phyloP scores from a whole-genome alignment of 495 filamentous ascomycete species.

The Achaetomiella virescens region DNA sequence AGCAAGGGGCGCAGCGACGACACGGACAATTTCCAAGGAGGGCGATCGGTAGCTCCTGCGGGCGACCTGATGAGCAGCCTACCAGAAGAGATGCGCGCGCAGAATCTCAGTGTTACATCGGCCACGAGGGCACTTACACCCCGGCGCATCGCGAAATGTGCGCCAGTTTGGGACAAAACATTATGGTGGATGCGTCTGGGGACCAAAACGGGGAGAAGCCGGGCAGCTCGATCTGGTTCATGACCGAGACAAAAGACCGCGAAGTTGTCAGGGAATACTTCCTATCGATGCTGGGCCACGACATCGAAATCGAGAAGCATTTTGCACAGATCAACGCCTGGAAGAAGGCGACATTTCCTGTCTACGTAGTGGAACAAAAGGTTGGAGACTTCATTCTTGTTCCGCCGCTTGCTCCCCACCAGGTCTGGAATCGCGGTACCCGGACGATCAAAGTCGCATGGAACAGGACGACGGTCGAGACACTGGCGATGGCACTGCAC shows the following conservation, averaged over 20 bases:
- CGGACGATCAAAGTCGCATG: slow-evolving; percentile 95
- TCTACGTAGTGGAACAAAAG: slow-evolving; percentile 86
- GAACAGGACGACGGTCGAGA: slow-evolving; percentile 94
- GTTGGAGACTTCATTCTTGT: slow-evolving; percentile 93
- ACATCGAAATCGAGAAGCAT: slow-evolving; percentile 92
- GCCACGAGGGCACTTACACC: slow-evolving; percentile 95
- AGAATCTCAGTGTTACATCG: slow-evolving; percentile 97
- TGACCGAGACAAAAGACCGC: slow-evolving; percentile 90
- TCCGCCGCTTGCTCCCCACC: slow-evolving; percentile 93
- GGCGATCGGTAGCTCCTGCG: slow-evolving; percentile 40
- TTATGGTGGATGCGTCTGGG: slow-evolving; percentile 90
- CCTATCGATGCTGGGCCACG: slow-evolving; percentile 81
- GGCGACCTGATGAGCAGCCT: slow-evolving; percentile 93
- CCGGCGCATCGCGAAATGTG: slow-evolving; percentile 98
- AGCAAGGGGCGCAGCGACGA: slow-evolving; percentile 42
- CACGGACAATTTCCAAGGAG: slow-evolving; percentile 44
- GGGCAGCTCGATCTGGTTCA: slow-evolving; percentile 94
- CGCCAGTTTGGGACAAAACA: slow-evolving; percentile 88
- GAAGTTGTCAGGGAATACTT: slow-evolving; percentile 86
- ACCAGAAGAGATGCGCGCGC: slow-evolving; percentile 75
- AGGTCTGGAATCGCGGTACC: slow-evolving; percentile 96
- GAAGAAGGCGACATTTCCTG: slow-evolving; percentile 85
- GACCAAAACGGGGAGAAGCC: slow-evolving; percentile 63
- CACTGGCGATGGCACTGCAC: slow-evolving; percentile 72
- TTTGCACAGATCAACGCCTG: slow-evolving; percentile 92